A percentile compares a stretch with the other conserved stretches of the same genome.
These are phyloP conservation scores for Amphibolis antarctica DNA, from an alignment of 106 monocot species.

Conservation along the genomic window DNA sequence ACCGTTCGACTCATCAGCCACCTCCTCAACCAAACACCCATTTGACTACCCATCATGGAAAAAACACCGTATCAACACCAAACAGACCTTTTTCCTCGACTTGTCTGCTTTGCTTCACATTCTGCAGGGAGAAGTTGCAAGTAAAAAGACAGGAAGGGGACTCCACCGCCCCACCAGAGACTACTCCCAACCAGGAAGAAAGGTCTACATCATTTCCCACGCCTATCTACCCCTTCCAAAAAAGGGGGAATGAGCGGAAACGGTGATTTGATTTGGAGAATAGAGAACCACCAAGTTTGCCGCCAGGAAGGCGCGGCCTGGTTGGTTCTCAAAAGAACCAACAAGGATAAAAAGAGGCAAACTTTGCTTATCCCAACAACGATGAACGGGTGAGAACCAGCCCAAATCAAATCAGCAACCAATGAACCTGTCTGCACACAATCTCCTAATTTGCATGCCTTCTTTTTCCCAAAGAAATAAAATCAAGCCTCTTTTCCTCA, in stretches of 20 bases:
- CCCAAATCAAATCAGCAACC: background rate
- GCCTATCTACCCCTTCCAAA: background rate
- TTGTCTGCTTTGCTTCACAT: background rate
- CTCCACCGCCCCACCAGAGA: background rate
- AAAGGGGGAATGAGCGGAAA: background rate
- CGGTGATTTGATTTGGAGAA: background rate
- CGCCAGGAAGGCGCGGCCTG: background rate
- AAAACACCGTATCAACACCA: background rate
- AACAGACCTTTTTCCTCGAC: background rate
- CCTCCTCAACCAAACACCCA: slow-evolving; percentile 11
- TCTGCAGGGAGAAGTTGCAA: background rate
- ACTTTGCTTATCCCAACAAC: background rate
- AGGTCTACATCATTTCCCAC: slow-evolving; percentile 4
- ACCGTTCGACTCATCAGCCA: slow-evolving; percentile 13
- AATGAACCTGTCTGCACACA: background rate
- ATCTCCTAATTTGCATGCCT: background rate
- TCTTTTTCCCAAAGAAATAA: too few species aligned
- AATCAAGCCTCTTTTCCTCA: too few species aligned
- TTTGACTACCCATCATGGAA: slow-evolving; percentile 9
- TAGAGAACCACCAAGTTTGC: background rate
- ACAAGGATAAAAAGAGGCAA: background rate
- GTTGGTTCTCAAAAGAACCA: slow-evolving; percentile 5
- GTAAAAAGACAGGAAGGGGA: background rate
- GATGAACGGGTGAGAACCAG: background rate
- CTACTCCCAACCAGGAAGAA: too few species aligned